These are phyloP conservation scores for Dothistroma septosporum DNA, from an alignment of 2,329 filamentous ascomycete genomes.

Conservation along the genomic window DNA sequence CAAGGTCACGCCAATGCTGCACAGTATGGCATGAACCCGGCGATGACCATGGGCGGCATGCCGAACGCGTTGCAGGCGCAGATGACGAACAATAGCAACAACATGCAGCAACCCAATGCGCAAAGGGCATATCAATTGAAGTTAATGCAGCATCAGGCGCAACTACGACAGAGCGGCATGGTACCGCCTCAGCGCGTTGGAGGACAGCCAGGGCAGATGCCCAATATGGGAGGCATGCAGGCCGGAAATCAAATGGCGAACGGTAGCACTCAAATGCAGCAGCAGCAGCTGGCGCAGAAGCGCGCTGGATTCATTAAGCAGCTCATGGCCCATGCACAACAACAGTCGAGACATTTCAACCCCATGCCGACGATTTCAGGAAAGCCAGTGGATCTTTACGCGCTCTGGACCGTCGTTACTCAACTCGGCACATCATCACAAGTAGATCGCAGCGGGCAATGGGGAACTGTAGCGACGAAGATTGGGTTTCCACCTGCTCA, in stretches of 20 bases:
- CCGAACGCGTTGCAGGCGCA: slow-evolving; percentile 45
- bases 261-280: slow-evolving; percentile 21
- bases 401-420: slow-evolving; percentile 72
- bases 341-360: slow-evolving; percentile 69
- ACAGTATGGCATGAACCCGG: slow-evolving; percentile 35
- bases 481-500: slow-evolving; percentile 42
- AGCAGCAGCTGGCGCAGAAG: slow-evolving; percentile 28
- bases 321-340: slow-evolving; percentile 71
- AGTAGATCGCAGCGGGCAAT: slow-evolving; percentile 65
- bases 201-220: slow-evolving; percentile 28
- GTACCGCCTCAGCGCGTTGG: slow-evolving; percentile 26
- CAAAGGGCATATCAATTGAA: slow-evolving; percentile 84
- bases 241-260: slow-evolving; percentile 23
- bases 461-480: slow-evolving; percentile 64
- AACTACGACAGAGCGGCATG: slow-evolving; percentile 47
- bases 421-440: slow-evolving; percentile 74
- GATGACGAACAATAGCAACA: slow-evolving; percentile 37
- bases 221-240: slow-evolving; percentile 20
- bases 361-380: slow-evolving; percentile 69
- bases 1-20: slow-evolving; percentile 25
- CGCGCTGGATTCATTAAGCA: slow-evolving; percentile 56
- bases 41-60: slow-evolving; percentile 32
- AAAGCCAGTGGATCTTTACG: slow-evolving; percentile 67
- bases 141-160: slow-evolving; percentile 69
- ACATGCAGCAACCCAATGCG: slow-evolving; percentile 52